These are phyloP conservation scores for Pulveroboletus frians DNA, from an alignment of 768 basidiomycete genomes.

Conservation along the genomic window DNA sequence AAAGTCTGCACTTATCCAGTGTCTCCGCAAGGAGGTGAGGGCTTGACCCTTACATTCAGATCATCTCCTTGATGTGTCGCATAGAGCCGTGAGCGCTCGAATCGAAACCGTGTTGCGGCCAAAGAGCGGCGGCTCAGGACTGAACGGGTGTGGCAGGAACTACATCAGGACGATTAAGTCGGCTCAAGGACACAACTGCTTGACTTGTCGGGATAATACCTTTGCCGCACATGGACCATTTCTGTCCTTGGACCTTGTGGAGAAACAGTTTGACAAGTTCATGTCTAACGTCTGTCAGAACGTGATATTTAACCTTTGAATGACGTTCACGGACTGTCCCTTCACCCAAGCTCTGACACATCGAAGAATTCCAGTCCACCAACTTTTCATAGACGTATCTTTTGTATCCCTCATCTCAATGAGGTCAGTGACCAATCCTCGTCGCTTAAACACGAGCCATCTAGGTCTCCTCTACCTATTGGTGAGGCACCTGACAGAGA, in stretches of 20 bases:
- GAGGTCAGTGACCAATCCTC: background rate
- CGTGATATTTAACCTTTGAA: background rate
- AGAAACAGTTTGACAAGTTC: background rate
- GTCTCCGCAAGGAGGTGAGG: conserved; percentile 66
- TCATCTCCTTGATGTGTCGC: background rate
- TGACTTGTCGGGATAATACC: background rate
- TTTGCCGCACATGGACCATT: background rate
- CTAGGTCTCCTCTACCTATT: background rate
- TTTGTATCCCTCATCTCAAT: background rate
- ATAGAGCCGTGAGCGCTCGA: conserved; percentile 56
- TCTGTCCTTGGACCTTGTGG: background rate
- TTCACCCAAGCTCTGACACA: background rate
- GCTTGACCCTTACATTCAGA: background rate
- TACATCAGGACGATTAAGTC: conserved; percentile 43
- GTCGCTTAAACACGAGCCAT: background rate
- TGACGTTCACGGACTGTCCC: background rate
- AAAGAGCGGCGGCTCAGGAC: conserved; percentile 52
- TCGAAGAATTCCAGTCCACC: background rate
- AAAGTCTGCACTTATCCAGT: conserved; percentile 64
- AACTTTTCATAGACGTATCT: background rate
- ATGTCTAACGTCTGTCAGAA: background rate
- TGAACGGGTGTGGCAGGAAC: conserved; percentile 57
- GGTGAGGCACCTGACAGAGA: conserved; percentile 27
- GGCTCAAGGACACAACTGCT: background rate
- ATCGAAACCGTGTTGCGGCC: conserved; percentile 54